Conservation (phyloP, 2,329 filamentous ascomycete genomes). For the Lachnellula cervina region DNA sequence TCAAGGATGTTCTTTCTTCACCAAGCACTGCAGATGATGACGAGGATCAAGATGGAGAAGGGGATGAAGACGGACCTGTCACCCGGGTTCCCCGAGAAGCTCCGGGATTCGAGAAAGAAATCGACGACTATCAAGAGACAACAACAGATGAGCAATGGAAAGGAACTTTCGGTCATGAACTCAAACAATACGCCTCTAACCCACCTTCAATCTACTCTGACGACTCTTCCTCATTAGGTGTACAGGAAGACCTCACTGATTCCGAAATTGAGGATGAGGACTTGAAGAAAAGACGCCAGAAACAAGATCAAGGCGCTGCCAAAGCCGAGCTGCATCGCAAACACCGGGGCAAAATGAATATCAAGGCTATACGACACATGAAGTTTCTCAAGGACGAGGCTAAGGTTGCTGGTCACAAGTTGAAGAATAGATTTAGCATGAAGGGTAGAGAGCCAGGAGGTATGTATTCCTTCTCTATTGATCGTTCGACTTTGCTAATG, state of each 20-base stretch:
- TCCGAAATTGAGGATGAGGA: constrained; percentile 20
- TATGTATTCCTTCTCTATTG: neutral
- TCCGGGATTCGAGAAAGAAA: constrained; percentile 14
- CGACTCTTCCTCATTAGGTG: constrained; percentile 3
- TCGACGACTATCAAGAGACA: constrained; percentile 5
- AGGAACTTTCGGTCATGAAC: constrained; percentile 9
- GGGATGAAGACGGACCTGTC: neutral
- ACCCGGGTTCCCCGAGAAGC: constrained; percentile 10
- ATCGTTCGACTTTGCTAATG: too few species aligned
- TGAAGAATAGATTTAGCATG: constrained; percentile 17
- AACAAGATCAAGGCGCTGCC: constrained; percentile 12
- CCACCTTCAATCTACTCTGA: constrained; percentile 10
- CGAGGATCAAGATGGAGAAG: constrained; percentile 4
- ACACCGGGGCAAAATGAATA: constrained; percentile 17
- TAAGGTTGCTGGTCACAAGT: constrained; percentile 18
- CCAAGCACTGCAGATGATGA: neutral
- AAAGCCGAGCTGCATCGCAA: constrained; percentile 16
- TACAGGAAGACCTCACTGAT: constrained; percentile 19
- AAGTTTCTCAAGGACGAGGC: constrained; percentile 19
- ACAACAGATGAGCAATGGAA: constrained; percentile 6
- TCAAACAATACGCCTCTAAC: constrained; percentile 6
- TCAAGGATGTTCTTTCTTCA: constrained; percentile 2
- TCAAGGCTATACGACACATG: constrained; percentile 17
- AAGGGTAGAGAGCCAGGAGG: constrained; percentile 16
- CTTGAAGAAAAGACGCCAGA: constrained; percentile 17